Evolutionary conservation across 345 rosid species (phyloP).

Genomic region (Psidium friedrichsthalianum): DNA sequence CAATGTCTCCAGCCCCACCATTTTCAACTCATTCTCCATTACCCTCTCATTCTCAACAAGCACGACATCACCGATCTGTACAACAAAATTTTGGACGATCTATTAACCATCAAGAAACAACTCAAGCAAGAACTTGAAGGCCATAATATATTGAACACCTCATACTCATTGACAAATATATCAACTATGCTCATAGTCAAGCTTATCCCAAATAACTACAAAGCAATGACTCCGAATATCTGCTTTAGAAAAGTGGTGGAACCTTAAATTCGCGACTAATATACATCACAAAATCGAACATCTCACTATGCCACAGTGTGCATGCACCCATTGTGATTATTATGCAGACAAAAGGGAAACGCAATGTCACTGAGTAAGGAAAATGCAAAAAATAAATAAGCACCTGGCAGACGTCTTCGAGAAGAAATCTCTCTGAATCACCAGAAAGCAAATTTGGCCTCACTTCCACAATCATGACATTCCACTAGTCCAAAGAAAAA

Average conservation of each 20-base stretch:
- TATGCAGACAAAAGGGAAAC: not conserved
- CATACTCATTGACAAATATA: not conserved
- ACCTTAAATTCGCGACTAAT: not conserved
- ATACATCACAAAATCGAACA: not conserved
- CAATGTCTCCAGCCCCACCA: slow-evolving; percentile 76
- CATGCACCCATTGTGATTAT: not conserved
- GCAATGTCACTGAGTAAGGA: not conserved
- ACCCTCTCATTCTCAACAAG: slow-evolving; percentile 62
- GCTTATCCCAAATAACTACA: not conserved
- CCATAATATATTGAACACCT: not conserved
- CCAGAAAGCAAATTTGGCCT: slow-evolving; percentile 79
- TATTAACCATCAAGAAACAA: not conserved
- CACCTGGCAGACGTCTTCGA: slow-evolving; percentile 57
- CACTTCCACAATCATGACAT: slow-evolving; percentile 58
- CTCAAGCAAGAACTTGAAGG: not conserved
- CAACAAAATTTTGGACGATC: not conserved
- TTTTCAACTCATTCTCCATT: slow-evolving; percentile 46
- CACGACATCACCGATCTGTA: slow-evolving; percentile 82
- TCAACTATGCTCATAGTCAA: not conserved
- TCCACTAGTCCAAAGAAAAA: slow-evolving; percentile 40
- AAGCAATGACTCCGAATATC: not conserved
- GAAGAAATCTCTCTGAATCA: slow-evolving; percentile 67
- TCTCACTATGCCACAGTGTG: not conserved
- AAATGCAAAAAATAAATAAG: not conserved
- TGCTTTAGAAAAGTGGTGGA: not conserved